Percentiles rank a stretch among this genome's conserved stretches.
phyloP scores from a whole-genome alignment of 768 basidiomycete species.

The Crassisporium funariophilum region DNA sequence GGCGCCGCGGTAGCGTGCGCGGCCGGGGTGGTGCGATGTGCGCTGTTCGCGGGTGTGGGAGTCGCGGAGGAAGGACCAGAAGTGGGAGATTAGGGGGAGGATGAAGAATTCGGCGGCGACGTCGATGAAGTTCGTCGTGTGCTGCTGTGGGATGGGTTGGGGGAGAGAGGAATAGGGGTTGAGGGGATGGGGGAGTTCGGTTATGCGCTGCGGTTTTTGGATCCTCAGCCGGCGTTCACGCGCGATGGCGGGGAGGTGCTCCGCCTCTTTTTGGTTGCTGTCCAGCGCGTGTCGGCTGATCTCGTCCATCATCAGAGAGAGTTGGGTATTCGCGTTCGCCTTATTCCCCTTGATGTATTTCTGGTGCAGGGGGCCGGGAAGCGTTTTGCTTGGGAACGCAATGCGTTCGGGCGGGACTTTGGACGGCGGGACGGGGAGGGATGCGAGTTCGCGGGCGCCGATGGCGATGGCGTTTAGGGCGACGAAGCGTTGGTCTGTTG shows the following conservation, averaged over 20 bases:
- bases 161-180: conserved; percentile 6
- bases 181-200: conserved; percentile 41
- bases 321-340: conserved; percentile 33
- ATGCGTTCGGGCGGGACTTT: conserved; percentile 33
- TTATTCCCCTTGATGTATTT: conserved; percentile 57
- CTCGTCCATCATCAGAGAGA: conserved; percentile 58
- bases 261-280: conserved; percentile 48
- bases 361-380: conserved; percentile 72
- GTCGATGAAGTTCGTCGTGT: conserved; percentile 52
- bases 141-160: conserved; percentile 16
- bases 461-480: conserved; percentile 87
- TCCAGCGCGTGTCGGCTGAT: conserved; percentile 68
- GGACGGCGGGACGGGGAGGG: conserved; percentile 42
- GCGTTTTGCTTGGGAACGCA: conserved; percentile 79
- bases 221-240: conserved; percentile 79
- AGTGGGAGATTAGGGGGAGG: conserved; percentile 87
- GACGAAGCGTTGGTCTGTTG: conserved; percentile 78
- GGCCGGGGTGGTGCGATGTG: conserved; percentile 55
- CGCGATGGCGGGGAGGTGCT: conserved; percentile 60
- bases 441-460: conserved; percentile 81
- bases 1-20: conserved; percentile 65
- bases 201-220: conserved; percentile 46
- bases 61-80: conserved; percentile 92
- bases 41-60: conserved; percentile 76
- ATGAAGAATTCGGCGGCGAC: conserved; percentile 90